A percentile compares a stretch with the other conserved stretches of the same genome.
phyloP scores from a whole-genome alignment of 257 asterid genomes.

The Galeopsis tetrahit region DNA sequence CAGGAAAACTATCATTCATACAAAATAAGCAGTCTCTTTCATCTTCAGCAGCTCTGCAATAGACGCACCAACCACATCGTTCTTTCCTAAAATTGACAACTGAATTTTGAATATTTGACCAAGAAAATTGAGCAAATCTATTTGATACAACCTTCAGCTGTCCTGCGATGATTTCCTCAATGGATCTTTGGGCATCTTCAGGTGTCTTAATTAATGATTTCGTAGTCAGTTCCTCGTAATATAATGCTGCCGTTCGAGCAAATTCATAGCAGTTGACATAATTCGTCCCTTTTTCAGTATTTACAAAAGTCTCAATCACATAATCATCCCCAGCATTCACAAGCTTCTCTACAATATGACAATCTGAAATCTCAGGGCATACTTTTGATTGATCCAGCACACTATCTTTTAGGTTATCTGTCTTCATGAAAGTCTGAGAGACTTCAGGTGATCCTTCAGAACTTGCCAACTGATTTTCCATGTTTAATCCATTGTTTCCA shows the following conservation, averaged over 20 bases:
- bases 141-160: slow-evolving; percentile 76
- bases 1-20: slow-evolving; percentile 54
- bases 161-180: slow-evolving; percentile 60
- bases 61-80: slow-evolving; percentile 93
- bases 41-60: slow-evolving; percentile 71
- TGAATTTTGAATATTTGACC: slow-evolving; percentile 60
- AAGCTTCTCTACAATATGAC: slow-evolving; percentile 43
- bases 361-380: slow-evolving; percentile 42
- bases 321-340: slow-evolving; percentile 40
- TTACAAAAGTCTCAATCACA: slow-evolving; percentile 30
- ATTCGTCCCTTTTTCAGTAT: slow-evolving; percentile 38
- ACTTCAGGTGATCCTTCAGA: slow-evolving; percentile 81
- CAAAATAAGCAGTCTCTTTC: slow-evolving; percentile 75
- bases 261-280: slow-evolving; percentile 75
- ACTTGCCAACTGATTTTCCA: slow-evolving; percentile 57
- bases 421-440: slow-evolving; percentile 56
- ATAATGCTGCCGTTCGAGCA: slow-evolving; percentile 67
- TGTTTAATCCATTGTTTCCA: slow-evolving; percentile 43
- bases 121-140: slow-evolving; percentile 60
- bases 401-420: slow-evolving; percentile 35
- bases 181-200: slow-evolving; percentile 50
- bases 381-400: slow-evolving; percentile 38
- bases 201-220: slow-evolving; percentile 60
- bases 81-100: slow-evolving; percentile 59
- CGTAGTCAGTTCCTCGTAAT: slow-evolving; percentile 53